Conservation (phyloP, 805 yeast species). For the Kuraishia piskuri region DNA sequence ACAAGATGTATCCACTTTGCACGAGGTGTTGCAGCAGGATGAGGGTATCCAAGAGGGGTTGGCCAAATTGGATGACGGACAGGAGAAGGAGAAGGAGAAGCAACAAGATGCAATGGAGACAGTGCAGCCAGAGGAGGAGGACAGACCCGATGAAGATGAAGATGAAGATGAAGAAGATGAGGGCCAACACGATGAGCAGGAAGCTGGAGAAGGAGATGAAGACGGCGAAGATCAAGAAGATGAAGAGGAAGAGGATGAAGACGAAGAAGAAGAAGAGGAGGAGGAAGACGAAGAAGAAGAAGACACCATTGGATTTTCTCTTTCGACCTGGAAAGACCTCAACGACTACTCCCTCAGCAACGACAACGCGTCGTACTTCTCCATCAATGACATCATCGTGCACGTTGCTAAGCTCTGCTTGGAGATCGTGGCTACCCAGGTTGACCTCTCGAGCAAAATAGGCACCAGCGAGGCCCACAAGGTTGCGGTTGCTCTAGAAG, state of each 20-base stretch:
- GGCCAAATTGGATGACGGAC: neutral
- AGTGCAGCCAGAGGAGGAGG: conserved; percentile 12
- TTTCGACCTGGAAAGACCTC: conserved; percentile 5
- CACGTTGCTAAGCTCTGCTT: conserved; percentile 11
- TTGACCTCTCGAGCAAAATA: conserved; percentile 13
- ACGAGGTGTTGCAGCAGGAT: conserved; percentile 15
- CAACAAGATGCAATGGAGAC: neutral
- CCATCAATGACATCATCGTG: conserved; percentile 6
- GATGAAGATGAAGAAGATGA: conserved; percentile 16
- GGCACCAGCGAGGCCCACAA: conserved; percentile 12
- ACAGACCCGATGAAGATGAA: conserved; percentile 14
- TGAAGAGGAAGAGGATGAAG: conserved; percentile 12
- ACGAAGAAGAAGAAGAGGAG: conserved; percentile 18
- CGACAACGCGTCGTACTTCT: neutral
- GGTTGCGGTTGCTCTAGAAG: conserved; percentile 20
- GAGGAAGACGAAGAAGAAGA: conserved; percentile 22
- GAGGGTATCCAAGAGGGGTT: conserved; percentile 1
- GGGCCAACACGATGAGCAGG: conserved; percentile 15
- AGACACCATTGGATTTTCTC: conserved; percentile 6
- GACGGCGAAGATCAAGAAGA: conserved; percentile 14
- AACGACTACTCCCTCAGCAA: conserved; percentile 13
- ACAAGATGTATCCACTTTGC: conserved; percentile 33
- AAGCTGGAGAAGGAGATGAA: conserved; percentile 15
- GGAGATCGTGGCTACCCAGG: conserved; percentile 10
- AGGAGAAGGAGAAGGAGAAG: conserved; percentile 1